Evolutionary conservation across 1,284 basidiomycete genomes (phyloP).

Genomic region (Marasmius fiardii): DNA sequence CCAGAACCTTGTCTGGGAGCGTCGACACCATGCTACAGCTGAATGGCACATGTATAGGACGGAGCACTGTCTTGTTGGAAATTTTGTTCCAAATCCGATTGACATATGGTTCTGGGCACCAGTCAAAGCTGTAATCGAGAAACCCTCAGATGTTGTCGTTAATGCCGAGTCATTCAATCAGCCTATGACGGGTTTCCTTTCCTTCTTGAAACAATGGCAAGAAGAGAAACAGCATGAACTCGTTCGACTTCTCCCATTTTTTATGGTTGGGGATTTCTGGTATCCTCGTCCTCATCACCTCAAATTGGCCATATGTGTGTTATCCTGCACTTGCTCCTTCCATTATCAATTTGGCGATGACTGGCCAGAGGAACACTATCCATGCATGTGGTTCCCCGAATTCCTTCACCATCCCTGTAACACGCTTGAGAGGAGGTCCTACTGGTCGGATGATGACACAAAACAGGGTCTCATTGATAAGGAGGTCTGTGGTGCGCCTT

Average conservation of each 20-base stretch:
- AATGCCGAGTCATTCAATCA: conserved; percentile 1
- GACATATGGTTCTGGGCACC: conserved; percentile 23
- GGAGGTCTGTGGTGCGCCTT: background rate
- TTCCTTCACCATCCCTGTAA: conserved; percentile 31
- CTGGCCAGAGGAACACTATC: conserved; percentile 14
- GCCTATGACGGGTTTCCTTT: conserved; percentile 2
- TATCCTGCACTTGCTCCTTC: conserved; percentile 15
- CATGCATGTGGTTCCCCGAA: conserved; percentile 21
- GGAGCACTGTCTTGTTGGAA: conserved; percentile 11
- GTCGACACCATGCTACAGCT: conserved; percentile 17
- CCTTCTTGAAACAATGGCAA: conserved; percentile 13
- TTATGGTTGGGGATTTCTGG: background rate
- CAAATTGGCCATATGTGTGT: conserved; percentile 18
- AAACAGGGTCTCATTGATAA: background rate
- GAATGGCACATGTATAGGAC: conserved; percentile 23
- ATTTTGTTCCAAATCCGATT: conserved; percentile 23
- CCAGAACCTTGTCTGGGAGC: conserved; percentile 17
- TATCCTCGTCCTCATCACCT: conserved; percentile 1
- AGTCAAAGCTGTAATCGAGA: conserved; percentile 16
- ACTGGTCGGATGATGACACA: background rate
- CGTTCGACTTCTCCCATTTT: background rate
- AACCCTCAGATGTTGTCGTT: conserved; percentile 9
- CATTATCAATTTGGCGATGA: conserved; percentile 4
- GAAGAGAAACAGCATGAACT: conserved; percentile 9
- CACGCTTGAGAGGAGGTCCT: conserved; percentile 10